These are phyloP conservation scores for Usnea hakonensis DNA, from an alignment of 495 filamentous ascomycete genomes.

Conservation along the genomic window DNA sequence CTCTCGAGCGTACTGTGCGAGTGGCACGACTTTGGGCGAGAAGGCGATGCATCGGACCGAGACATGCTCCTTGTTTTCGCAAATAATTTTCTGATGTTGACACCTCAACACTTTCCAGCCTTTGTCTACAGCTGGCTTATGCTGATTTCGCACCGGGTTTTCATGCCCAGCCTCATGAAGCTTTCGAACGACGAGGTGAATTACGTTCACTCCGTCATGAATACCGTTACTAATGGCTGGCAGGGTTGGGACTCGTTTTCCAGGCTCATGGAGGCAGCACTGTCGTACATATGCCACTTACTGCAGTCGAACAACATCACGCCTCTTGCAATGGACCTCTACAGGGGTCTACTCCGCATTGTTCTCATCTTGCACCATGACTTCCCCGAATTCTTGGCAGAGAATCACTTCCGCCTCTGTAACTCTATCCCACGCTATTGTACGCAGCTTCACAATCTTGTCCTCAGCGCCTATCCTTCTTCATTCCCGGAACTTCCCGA, in stretches of 20 bases:
- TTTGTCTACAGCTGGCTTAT: constrained; percentile 82
- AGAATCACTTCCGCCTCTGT: constrained; percentile 78
- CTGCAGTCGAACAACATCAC: constrained; percentile 67
- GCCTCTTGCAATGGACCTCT: constrained; percentile 68
- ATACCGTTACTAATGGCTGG: constrained; percentile 14
- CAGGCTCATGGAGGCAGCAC: constrained; percentile 64
- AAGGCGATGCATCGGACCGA: constrained; percentile 48
- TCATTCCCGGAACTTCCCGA: constrained; percentile 70
- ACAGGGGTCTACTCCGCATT: constrained; percentile 74
- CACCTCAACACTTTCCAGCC: constrained; percentile 66
- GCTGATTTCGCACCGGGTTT: constrained; percentile 74
- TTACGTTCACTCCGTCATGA: constrained; percentile 12
- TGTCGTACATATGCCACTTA: constrained; percentile 69
- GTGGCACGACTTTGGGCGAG: constrained; percentile 37
- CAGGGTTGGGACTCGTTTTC: constrained; percentile 69
- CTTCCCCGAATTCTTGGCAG: constrained; percentile 84
- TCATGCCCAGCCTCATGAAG: constrained; percentile 73
- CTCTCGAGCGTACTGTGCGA: constrained; percentile 79
- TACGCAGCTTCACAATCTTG: constrained; percentile 80
- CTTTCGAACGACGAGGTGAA: constrained; percentile 49
- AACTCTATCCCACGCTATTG: constrained; percentile 78
- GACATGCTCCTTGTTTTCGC: constrained; percentile 67
- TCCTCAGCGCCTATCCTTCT: constrained; percentile 75
- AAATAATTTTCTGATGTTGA: constrained; percentile 63
- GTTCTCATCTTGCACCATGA: constrained; percentile 85